Evolutionary conservation across 164 flowering plant species (phyloP).

Genomic region (Akebia trifoliata): DNA sequence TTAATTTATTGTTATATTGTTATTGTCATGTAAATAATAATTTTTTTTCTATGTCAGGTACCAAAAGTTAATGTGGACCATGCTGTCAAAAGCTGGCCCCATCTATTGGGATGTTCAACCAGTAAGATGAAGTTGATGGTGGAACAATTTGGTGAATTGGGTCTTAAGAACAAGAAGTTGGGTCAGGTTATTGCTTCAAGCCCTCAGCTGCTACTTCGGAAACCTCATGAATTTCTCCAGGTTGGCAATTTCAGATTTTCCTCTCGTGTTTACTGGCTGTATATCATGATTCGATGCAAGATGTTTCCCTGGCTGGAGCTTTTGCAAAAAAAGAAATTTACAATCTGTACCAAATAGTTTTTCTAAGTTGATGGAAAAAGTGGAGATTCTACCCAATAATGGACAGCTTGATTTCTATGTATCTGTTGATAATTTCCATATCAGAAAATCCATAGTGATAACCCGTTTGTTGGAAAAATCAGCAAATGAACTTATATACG

Average conservation of each 20-base stretch:
- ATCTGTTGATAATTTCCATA: too few species aligned
- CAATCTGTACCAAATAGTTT: too few species aligned
- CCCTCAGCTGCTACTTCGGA: slow-evolving; percentile 74
- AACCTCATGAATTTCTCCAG: slow-evolving; percentile 64
- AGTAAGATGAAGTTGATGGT: slow-evolving; percentile 60
- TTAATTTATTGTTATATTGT: background rate
- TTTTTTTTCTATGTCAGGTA: slow-evolving; percentile 34
- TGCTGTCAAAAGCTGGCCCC: slow-evolving; percentile 77
- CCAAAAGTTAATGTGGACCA: slow-evolving; percentile 40
- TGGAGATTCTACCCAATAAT: too few species aligned
- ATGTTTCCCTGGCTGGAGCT: too few species aligned
- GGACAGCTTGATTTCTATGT: too few species aligned
- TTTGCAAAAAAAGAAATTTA: too few species aligned
- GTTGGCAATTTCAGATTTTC: slow-evolving; percentile 26
- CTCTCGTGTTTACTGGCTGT: background rate
- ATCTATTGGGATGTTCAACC: slow-evolving; percentile 69
- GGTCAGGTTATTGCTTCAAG: slow-evolving; percentile 63
- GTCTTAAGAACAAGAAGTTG: slow-evolving; percentile 49
- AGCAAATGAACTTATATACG: background rate
- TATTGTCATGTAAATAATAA: background rate
- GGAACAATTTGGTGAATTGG: slow-evolving; percentile 45
- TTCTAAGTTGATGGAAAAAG: too few species aligned
- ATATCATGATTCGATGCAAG: background rate
- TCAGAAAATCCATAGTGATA: too few species aligned
- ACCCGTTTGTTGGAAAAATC: background rate